Evolutionary conservation across 2,329 filamentous ascomycete genomes (phyloP).

Genomic region (Paraconiothyrium brasiliense): DNA sequence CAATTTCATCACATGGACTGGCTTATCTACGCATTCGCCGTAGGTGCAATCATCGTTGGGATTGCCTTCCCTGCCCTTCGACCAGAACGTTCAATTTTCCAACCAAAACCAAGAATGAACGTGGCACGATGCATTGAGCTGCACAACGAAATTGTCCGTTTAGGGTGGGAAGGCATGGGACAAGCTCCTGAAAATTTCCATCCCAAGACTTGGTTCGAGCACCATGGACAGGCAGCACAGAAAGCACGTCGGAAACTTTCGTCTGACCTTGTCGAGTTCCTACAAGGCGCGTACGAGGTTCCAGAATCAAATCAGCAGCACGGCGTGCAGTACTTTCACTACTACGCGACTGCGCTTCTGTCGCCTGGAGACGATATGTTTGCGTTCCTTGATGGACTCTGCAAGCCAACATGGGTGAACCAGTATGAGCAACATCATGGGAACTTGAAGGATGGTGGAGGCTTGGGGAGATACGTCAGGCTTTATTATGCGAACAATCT

Average conservation of each 20-base stretch:
- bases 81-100: neutral
- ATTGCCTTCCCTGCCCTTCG: slow-evolving; percentile 7
- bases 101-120: slow-evolving; percentile 10
- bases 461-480: slow-evolving; percentile 11
- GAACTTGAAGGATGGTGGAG: neutral
- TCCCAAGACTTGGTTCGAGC: slow-evolving; percentile 10
- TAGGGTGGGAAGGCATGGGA: slow-evolving; percentile 17
- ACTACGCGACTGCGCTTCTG: slow-evolving; percentile 9
- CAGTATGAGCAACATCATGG: slow-evolving; percentile 6
- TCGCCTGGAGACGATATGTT: slow-evolving; percentile 10
- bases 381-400: slow-evolving; percentile 4
- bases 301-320: neutral
- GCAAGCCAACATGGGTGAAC: slow-evolving; percentile 6
- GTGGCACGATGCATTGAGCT: slow-evolving; percentile 18
- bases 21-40: slow-evolving; percentile 25
- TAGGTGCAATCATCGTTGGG: slow-evolving; percentile 21
- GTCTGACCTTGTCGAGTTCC: slow-evolving; percentile 11
- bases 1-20: slow-evolving; percentile 22
- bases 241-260: slow-evolving; percentile 10
- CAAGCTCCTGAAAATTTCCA: slow-evolving; percentile 8
- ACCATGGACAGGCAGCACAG: slow-evolving; percentile 8
- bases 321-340: slow-evolving; percentile 13
- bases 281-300: slow-evolving; percentile 10
- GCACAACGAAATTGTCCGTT: slow-evolving; percentile 19
- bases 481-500: slow-evolving; percentile 17